Base-by-base conservation (phyloP, 1,284 basidiomycete species). In the Clitocybe nebularis region DNA sequence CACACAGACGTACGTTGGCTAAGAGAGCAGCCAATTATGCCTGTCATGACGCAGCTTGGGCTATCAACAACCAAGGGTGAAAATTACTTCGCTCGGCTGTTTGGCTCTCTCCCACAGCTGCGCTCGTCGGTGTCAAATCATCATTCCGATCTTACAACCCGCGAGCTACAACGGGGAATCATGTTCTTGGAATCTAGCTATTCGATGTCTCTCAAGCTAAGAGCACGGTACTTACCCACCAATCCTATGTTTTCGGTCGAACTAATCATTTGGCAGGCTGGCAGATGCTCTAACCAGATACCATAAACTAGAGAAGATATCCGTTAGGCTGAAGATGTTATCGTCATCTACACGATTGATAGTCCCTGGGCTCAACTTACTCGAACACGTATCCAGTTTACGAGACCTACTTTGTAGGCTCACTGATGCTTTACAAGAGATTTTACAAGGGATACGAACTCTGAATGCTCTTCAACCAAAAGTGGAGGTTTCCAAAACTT, bases 81-180 rank as follows among this genome's bases (percentile, higher is more conserved):
- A 44, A 53, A 60, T 6, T 95, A 95, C 62, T 84, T 91, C 55
- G 69, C 80, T 52, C 80, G 84, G 17, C 66, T 95, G 22, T 73
- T 79, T 13, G 76, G 79, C 5, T 64, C 79, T 23, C 72, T 99
- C 43, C 84, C 88, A 3, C 71, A 72, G 8, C 68, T 98, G 30
- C 75, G 91, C 30, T 66, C 69, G 5, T 72, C 79, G 0, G 67
- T 93, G 39, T 71, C 77, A 6, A 64, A 72, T 22, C 94, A 97
- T 62, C 86, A 90, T 57, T 63, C 75, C 0, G 95, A 99, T 58
- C 60, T 99, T 30, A 75, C 79, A 5, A 91, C 90, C 8, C 81
- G 87, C 5, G 94, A 99, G 49, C 69, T 98, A 9, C 84, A 84
- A 55, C 77, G 90, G 44, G 92, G 86, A 4, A 64, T 90, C 16